Conservation (phyloP, 2,329 filamentous ascomycete species). For the Lachnellula subtilissima region DNA sequence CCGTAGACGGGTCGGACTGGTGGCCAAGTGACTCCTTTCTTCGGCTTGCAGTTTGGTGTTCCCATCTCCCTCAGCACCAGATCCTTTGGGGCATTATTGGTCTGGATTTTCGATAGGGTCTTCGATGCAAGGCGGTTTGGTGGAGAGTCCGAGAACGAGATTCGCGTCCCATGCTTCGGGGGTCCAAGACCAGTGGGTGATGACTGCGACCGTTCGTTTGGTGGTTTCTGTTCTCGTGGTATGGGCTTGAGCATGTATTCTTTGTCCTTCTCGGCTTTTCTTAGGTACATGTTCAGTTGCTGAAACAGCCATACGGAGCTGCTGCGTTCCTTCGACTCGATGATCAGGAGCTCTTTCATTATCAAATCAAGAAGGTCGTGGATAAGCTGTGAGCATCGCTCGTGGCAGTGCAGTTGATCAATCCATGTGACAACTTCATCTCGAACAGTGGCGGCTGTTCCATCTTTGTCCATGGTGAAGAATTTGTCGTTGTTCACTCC, state of each 20-base stretch:
- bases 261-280: slow-evolving; percentile 1
- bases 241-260: slow-evolving; percentile 13
- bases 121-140: not conserved
- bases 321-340: slow-evolving; percentile 5
- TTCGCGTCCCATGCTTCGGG: not conserved
- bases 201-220: slow-evolving; percentile 1
- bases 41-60: slow-evolving; percentile 1
- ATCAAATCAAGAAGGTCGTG: slow-evolving; percentile 16
- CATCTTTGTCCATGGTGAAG: slow-evolving; percentile 13
- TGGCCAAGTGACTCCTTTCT: not conserved
- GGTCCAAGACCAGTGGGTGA: not conserved
- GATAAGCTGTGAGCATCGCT: slow-evolving; percentile 15
- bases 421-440: slow-evolving; percentile 8
- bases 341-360: slow-evolving; percentile 11
- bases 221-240: not conserved
- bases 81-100: not conserved
- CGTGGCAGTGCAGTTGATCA: slow-evolving; percentile 5
- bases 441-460: slow-evolving; percentile 4
- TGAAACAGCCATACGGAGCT: slow-evolving; percentile 1
- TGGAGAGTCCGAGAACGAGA: not conserved
- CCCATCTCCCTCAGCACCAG: slow-evolving; percentile 1
- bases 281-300: not conserved
- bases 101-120: not conserved
- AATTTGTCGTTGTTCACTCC: slow-evolving; percentile 20
- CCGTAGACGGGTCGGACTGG: not conserved